phyloP scores from a whole-genome alignment of 1,284 basidiomycete genomes.

The Cryptococcus sp. region DNA sequence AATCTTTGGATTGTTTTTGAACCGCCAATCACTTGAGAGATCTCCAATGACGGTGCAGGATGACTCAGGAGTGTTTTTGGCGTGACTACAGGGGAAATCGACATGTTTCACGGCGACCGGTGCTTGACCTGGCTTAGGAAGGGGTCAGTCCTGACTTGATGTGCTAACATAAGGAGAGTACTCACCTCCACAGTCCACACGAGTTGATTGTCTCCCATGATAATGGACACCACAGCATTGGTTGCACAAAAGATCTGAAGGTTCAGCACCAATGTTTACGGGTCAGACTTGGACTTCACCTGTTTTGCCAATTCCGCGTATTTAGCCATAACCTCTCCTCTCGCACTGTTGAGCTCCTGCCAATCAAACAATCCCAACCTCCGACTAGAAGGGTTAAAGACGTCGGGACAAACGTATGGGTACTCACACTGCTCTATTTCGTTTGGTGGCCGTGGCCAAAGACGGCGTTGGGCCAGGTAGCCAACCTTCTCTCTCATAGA shows the following conservation, averaged over 20 bases:
- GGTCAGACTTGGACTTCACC: conserved; percentile 9
- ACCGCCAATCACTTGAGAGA: conserved; percentile 36
- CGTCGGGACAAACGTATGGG: not conserved
- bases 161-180: not conserved
- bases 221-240: conserved; percentile 3
- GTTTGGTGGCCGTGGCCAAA: conserved; percentile 1
- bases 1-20: conserved; percentile 20
- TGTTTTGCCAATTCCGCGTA: conserved; percentile 33
- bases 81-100: conserved; percentile 13
- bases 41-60: conserved; percentile 27
- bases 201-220: not conserved
- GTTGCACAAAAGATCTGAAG: conserved; percentile 12
- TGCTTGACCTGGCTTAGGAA: not conserved
- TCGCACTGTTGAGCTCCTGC: conserved; percentile 16
- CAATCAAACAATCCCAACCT: conserved; percentile 26
- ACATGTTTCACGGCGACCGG: not conserved
- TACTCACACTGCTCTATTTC: conserved; percentile 20
- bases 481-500: conserved; percentile 32
- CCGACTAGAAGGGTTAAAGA: conserved; percentile 6
- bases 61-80: conserved; percentile 6
- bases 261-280: not conserved
- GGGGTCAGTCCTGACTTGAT: too few species aligned
- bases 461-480: conserved; percentile 23
- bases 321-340: conserved; percentile 29
- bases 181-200: not conserved